Conservation (phyloP, 495 filamentous ascomycete species). For the Hyaloscypha hepaticicola region DNA sequence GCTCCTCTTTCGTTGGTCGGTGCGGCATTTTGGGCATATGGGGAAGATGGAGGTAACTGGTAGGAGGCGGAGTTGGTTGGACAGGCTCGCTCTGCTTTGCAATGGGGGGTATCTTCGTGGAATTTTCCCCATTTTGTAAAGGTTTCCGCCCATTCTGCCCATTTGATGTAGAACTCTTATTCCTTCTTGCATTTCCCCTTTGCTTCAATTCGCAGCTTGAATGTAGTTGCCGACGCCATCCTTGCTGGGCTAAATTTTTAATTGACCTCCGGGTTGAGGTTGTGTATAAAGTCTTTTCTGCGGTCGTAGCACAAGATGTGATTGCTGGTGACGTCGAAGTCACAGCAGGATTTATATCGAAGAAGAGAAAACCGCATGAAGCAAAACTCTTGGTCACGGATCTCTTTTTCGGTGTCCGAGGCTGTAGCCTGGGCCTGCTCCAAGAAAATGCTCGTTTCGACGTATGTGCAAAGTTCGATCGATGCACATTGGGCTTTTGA, state of each 20-base stretch:
- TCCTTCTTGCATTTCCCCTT: constrained; percentile 36
- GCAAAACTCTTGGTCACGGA: constrained; percentile 23
- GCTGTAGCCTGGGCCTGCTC: constrained; percentile 15
- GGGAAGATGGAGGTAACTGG: constrained; percentile 44
- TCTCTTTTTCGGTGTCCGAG: neutral
- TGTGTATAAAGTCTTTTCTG: constrained; percentile 25
- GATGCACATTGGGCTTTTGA: constrained; percentile 14
- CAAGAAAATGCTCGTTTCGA: constrained; percentile 22
- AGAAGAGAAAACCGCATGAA: constrained; percentile 24
- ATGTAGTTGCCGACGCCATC: constrained; percentile 31
- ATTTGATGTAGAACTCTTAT: constrained; percentile 46
- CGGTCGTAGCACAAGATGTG: constrained; percentile 17
- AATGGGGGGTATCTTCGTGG: constrained; percentile 10
- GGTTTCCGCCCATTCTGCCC: constrained; percentile 24
- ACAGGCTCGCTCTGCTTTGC: constrained; percentile 14
- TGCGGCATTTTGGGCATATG: constrained; percentile 66
- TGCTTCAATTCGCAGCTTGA: constrained; percentile 25
- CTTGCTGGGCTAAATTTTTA: constrained; percentile 13
- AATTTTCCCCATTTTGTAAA: constrained; percentile 15
- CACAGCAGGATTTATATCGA: constrained; percentile 17
- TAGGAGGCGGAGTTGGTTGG: constrained; percentile 6
- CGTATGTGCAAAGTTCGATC: constrained; percentile 14
- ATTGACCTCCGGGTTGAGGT: constrained; percentile 10
- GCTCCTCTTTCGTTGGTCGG: constrained; percentile 88
- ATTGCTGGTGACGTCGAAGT: constrained; percentile 13